A percentile compares a stretch with the other conserved stretches of the same genome.
Evolutionary conservation across 345 rosid genomes (phyloP).

Genomic region (Lepidium didymum): DNA sequence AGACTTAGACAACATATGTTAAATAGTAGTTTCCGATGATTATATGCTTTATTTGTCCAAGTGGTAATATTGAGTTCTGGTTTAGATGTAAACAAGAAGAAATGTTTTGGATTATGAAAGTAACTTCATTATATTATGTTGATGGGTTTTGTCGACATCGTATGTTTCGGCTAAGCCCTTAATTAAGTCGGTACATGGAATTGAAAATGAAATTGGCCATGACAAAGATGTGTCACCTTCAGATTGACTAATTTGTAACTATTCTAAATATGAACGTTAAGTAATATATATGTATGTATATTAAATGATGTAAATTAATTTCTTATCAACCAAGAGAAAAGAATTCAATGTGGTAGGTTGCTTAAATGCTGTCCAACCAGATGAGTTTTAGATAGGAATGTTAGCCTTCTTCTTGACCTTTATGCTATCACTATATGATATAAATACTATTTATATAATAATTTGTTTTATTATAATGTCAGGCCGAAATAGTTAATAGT

Average conservation of each 20-base stretch:
- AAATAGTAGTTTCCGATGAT: neutral
- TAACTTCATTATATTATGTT: neutral
- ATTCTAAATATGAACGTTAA: conserved; percentile 6
- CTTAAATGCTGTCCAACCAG: conserved; percentile 12
- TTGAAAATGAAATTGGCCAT: neutral
- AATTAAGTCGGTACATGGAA: conserved; percentile 9
- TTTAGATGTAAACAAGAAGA: neutral
- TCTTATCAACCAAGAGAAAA: conserved; percentile 28
- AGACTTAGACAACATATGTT: neutral
- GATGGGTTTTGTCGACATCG: conserved; percentile 6
- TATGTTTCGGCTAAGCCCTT: neutral
- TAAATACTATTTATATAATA: neutral
- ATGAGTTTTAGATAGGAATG: conserved; percentile 22
- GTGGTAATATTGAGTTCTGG: neutral
- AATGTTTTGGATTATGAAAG: neutral
- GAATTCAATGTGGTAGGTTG: conserved; percentile 23
- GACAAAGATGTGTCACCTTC: conserved; percentile 14
- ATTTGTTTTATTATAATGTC: neutral
- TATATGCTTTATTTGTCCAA: neutral
- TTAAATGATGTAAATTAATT: neutral
- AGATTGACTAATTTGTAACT: neutral
- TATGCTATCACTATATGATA: neutral
- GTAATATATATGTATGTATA: neutral
- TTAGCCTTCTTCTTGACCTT: conserved; percentile 2
- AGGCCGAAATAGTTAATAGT: neutral